A percentile compares a stretch with the other conserved stretches of the same genome.
Evolutionary conservation across 2,329 filamentous ascomycete species (phyloP).

Genomic region (Claviceps purpurea): DNA sequence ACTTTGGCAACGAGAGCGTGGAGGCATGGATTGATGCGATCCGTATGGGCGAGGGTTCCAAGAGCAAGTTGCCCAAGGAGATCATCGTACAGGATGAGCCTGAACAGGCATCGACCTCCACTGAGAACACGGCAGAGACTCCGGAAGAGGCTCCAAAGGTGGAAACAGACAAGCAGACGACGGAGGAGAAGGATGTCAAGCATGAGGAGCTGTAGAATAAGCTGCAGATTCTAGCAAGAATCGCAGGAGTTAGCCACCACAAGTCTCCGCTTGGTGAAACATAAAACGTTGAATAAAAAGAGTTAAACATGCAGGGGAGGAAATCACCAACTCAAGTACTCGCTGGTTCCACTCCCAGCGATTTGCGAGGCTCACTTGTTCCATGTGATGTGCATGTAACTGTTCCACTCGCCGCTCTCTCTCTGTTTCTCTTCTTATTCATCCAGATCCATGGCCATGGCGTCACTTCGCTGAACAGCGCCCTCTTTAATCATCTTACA

Average conservation of each 20-base stretch:
- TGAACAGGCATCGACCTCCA: conserved; percentile 14
- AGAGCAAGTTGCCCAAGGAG: conserved; percentile 57
- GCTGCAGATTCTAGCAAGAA: not conserved
- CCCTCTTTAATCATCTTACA: conserved; percentile 47
- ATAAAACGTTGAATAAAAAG: not conserved
- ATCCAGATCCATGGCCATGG: conserved; percentile 39
- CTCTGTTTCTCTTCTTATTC: not conserved
- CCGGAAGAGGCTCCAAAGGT: conserved; percentile 13
- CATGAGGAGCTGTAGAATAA: conserved; percentile 37
- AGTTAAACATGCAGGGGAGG: not conserved
- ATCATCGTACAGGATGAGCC: conserved; percentile 26
- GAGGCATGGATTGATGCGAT: conserved; percentile 88
- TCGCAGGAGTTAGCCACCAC: not conserved
- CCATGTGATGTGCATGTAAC: not conserved
- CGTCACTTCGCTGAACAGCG: conserved; percentile 32
- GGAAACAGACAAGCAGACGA: conserved; percentile 5
- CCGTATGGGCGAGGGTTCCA: conserved; percentile 73
- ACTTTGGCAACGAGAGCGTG: conserved; percentile 47
- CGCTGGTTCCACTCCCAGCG: too few species aligned
- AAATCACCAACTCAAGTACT: not conserved
- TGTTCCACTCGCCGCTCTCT: not conserved
- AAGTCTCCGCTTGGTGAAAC: not conserved
- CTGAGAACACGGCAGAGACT: not conserved
- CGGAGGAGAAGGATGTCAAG: conserved; percentile 15
- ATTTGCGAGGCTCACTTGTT: not conserved